Evolutionary conservation across 176 grass and related monocot genomes (phyloP).

Genomic region (Microstegium vimineum): DNA sequence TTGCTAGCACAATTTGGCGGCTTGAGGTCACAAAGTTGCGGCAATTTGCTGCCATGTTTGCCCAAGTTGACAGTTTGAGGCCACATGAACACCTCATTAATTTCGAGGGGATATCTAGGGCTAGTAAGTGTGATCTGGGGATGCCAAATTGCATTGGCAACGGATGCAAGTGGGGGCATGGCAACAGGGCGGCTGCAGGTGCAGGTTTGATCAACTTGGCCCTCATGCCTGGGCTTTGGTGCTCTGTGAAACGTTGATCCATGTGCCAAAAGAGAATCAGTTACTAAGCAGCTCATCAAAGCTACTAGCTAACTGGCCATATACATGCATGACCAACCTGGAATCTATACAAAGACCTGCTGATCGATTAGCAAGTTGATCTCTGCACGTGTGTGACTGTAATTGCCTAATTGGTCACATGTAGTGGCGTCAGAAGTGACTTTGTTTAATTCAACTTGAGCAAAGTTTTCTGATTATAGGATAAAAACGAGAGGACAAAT

Average conservation of each 20-base stretch:
- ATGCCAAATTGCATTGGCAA: background rate
- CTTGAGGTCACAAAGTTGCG: constrained; percentile 1
- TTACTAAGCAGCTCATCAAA: background rate
- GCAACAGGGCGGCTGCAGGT: background rate
- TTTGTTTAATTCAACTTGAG: background rate
- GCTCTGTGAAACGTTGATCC: constrained; percentile 12
- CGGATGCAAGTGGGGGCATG: constrained; percentile 27
- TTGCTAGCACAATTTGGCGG: background rate
- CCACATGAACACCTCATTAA: constrained; percentile 27
- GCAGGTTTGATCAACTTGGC: background rate
- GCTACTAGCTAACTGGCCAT: background rate
- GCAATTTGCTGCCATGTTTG: constrained; percentile 12
- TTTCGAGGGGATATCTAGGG: background rate
- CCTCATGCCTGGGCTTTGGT: background rate
- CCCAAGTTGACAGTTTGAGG: constrained; percentile 12
- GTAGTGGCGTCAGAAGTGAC: background rate
- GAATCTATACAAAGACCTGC: constrained; percentile 13
- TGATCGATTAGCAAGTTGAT: background rate
- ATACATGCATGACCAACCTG: background rate
- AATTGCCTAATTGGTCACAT: background rate
- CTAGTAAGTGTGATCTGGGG: constrained; percentile 31
- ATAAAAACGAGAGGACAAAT: background rate
- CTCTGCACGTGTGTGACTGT: background rate
- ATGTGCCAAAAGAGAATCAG: constrained; percentile 25
- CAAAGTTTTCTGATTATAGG: background rate